Conservation (phyloP, 202 grass and related monocot species). For the Schoenoplectus tabernaemontani region DNA sequence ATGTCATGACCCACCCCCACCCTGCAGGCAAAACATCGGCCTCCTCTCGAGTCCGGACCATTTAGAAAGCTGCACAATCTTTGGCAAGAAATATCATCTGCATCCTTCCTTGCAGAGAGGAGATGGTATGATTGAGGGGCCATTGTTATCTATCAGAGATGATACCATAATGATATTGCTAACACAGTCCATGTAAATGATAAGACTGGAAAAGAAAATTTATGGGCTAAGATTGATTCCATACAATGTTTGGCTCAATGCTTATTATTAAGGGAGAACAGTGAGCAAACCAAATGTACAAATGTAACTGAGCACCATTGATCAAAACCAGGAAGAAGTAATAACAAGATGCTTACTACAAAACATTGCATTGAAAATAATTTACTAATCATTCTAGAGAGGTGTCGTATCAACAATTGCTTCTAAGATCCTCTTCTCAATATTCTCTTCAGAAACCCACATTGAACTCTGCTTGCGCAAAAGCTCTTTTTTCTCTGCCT, state of each 20-base stretch:
- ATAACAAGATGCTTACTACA: neutral
- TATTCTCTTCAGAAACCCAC: constrained; percentile 60
- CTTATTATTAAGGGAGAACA: neutral
- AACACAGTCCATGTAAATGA: neutral
- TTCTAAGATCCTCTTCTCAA: constrained; percentile 35
- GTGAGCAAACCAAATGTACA: neutral
- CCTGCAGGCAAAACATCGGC: no score
- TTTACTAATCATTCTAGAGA: constrained; percentile 29
- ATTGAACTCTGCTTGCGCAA: constrained; percentile 53
- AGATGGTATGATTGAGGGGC: neutral
- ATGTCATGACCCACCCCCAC: neutral
- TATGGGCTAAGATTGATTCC: neutral
- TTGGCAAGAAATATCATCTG: neutral
- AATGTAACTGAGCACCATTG: neutral
- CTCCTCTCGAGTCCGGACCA: no score
- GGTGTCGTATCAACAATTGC: constrained; percentile 29
- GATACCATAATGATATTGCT: neutral
- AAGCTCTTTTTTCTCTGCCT: constrained; percentile 41
- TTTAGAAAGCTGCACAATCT: neutral
- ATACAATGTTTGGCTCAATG: no score
- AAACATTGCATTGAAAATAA: neutral
- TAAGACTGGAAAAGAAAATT: neutral
- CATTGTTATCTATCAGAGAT: neutral
- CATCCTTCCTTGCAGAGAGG: neutral
- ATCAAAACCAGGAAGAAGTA: neutral